Evolutionary conservation across 179 eudicot genomes (phyloP), one percentile per base, ranked within the genome.

Genomic region (Silene vulgaris): DNA sequence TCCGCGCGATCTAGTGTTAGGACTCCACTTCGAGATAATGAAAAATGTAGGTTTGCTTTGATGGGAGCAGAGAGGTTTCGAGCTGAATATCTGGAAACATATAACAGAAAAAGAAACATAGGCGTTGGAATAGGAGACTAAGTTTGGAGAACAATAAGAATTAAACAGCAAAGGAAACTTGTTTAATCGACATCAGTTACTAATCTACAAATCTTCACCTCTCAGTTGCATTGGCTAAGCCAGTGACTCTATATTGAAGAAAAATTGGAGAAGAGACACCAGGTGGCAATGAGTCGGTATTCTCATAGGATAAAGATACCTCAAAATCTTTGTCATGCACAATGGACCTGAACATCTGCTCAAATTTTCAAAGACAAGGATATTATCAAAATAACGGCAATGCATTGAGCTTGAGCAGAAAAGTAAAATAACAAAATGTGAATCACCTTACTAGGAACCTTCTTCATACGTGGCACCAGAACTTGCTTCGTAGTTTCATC

Each of bases 1-100:
- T 95, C 97, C n/a, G 97, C 95, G 61, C 96, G 85, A 78, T 95
- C 99, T 76, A 92, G 87, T 65, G 90, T 75, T 74, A 95, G 83
- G 28, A 90, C 77, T 26, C 99, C 97, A 81, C 93, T 95, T 86
- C 92, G 86, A 78, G 91, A 88, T 71, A 95, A 88, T 77, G 97
- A 89, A 79, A 95, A 95, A 78, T 95, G 99, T 50, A 95, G 80
- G 79, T 84, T 95, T 81, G 97, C 97, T 85, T 95, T 95, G 88
- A 92, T 79, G 57, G 99, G 99, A 65, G 96, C 82, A 57, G 97
- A 95, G 69, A 95, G 89, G 77, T 95, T 92, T 61, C 97, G 87
- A 68, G 91, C 85, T 71, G 90, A 84, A 78, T 92, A 95, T 85
- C 99, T 95, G 79, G 59, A 75, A 59, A 56, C 67, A 62, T 19